Evolutionary conservation across 2,329 filamentous ascomycete genomes (phyloP).

Genomic region (Colletotrichum simmondsii): DNA sequence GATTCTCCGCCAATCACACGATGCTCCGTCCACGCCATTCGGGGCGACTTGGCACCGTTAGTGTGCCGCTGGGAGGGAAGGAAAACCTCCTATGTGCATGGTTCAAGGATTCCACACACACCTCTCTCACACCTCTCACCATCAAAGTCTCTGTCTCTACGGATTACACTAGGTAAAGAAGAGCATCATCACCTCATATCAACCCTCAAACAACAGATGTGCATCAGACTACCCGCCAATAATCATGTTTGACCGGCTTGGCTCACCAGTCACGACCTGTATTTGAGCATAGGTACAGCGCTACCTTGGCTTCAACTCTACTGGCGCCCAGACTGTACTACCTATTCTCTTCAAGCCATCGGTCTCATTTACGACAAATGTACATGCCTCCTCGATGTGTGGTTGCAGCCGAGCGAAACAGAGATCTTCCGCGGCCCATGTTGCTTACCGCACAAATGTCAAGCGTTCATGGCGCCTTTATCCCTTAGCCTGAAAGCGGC

Average conservation of each 20-base stretch:
- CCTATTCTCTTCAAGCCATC: neutral
- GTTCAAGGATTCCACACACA: conserved; percentile 4
- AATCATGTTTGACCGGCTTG: conserved; percentile 18
- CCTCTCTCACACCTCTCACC: neutral
- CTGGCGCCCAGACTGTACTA: neutral
- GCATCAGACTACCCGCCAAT: neutral
- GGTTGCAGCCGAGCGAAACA: conserved; percentile 13
- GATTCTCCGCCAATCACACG: conserved; percentile 35
- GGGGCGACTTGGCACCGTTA: conserved; percentile 28
- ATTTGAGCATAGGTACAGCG: neutral
- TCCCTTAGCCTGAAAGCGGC: conserved; percentile 13
- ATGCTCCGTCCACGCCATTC: neutral
- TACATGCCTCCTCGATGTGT: neutral
- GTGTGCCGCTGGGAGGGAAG: conserved; percentile 24
- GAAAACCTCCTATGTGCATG: conserved; percentile 11
- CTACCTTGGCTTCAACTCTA: neutral
- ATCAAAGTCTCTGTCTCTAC: neutral
- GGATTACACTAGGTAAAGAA: neutral
- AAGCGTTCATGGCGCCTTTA: conserved; percentile 13
- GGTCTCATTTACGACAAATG: conserved; percentile 3
- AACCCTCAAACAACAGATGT: neutral
- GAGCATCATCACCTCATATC: neutral
- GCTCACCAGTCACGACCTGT: neutral
- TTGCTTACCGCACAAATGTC: conserved; percentile 6
- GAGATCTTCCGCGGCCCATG: conserved; percentile 25